Conservation (phyloP, 1,139 yeast genomes). For the Candida sp. region DNA sequence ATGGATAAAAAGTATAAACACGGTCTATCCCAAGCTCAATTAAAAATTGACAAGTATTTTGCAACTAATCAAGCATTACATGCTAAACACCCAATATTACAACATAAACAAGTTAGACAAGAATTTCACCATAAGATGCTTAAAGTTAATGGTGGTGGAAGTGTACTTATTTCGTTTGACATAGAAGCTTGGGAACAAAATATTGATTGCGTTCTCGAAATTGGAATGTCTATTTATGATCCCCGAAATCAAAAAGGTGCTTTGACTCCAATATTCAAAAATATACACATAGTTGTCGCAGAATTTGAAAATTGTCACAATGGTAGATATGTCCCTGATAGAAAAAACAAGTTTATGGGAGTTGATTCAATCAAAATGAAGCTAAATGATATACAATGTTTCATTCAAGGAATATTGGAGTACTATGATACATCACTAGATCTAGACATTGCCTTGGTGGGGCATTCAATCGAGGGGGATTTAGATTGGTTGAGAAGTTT, state of each 20-base stretch:
- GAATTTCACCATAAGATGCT: not conserved
- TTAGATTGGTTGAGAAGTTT: slow-evolving; percentile 46
- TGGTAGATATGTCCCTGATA: slow-evolving; percentile 62
- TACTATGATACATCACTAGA: slow-evolving; percentile 22
- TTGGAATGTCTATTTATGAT: slow-evolving; percentile 67
- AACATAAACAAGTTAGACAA: not conserved
- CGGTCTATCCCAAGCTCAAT: not conserved
- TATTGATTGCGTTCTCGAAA: slow-evolving; percentile 51
- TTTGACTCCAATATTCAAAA: slow-evolving; percentile 41
- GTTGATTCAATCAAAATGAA: slow-evolving; percentile 51
- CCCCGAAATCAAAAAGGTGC: slow-evolving; percentile 44
- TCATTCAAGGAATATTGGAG: slow-evolving; percentile 42
- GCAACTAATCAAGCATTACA: not conserved
- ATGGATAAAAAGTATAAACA: not conserved
- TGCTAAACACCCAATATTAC: not conserved
- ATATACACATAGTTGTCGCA: slow-evolving; percentile 53
- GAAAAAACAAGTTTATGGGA: slow-evolving; percentile 52
- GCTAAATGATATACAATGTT: slow-evolving; percentile 27
- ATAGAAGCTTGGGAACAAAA: slow-evolving; percentile 63
- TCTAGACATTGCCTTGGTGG: slow-evolving; percentile 45
- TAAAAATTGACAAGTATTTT: not conserved
- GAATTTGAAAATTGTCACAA: slow-evolving; percentile 49
- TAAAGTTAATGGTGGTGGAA: slow-evolving; percentile 19
- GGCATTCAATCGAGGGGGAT: slow-evolving; percentile 72
- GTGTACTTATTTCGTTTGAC: slow-evolving; percentile 53